These are phyloP conservation scores for Hemisphaericaspora xylanilytica DNA, from an alignment of 1,139 yeast species.

Conservation along the genomic window DNA sequence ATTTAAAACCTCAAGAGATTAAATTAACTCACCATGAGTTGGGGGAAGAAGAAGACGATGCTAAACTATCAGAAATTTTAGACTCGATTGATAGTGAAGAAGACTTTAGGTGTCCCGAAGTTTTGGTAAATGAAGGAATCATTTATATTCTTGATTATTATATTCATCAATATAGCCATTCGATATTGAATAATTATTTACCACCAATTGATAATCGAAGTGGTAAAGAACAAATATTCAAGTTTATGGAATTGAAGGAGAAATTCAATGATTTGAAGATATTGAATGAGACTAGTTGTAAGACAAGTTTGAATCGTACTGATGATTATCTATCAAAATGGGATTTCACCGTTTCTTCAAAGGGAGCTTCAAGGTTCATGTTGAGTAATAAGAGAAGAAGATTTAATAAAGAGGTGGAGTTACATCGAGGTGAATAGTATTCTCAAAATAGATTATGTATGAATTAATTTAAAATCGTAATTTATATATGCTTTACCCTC, in stretches of 20 bases:
- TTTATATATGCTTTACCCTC: too few species aligned
- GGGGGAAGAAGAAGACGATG: conserved; percentile 26
- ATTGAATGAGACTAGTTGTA: conserved; percentile 38
- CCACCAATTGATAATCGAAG: conserved; percentile 31
- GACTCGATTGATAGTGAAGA: conserved; percentile 36
- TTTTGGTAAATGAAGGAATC: conserved; percentile 58
- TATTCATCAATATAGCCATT: conserved; percentile 47
- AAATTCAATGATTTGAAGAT: conserved; percentile 42
- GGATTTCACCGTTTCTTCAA: conserved; percentile 44
- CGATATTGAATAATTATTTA: conserved; percentile 29
- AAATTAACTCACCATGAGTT: conserved; percentile 19
- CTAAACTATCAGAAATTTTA: conserved; percentile 26
- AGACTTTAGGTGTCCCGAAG: conserved; percentile 48
- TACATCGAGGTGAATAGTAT: not conserved
- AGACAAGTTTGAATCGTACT: conserved; percentile 36
- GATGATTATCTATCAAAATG: conserved; percentile 52
- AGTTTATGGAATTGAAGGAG: conserved; percentile 47
- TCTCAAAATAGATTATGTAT: not conserved
- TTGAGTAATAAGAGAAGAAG: conserved; percentile 49
- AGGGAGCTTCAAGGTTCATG: conserved; percentile 57
- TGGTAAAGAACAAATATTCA: conserved; percentile 47
- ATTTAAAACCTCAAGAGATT: conserved; percentile 40
- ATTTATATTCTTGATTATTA: conserved; percentile 62
- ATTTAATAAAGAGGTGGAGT: conserved; percentile 29
- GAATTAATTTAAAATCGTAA: not conserved